Base-by-base conservation (phyloP, 306 rosid species). In the Pyrus communis region DNA sequence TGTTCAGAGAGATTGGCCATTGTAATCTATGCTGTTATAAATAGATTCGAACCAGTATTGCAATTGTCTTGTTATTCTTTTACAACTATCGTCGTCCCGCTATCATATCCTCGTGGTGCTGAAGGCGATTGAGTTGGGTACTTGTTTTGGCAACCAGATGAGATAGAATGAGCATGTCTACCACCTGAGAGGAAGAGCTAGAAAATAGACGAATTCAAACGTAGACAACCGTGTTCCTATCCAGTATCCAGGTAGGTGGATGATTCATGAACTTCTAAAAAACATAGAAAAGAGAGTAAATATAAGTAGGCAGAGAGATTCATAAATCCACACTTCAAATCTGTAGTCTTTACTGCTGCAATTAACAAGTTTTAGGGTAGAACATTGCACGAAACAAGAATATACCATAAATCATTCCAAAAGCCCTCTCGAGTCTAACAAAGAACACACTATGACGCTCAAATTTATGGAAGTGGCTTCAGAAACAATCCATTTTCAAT, bases 1-100 rank as follows among this genome's bases (percentile, higher is more conserved):
- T 58, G 27, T 77, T 67, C 19, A 49, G 15, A 25, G 35, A 49
- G 73, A 10, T 70, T 55, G 57, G 71, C 69, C 69, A 51, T 78
- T 83, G 67, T 77, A 83, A 73, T 75, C 55, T 74, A 61, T 70
- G 77, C 65, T 71, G 54, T 54, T 75, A 79, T 74, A 62, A 69
- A 64, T 82, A 71, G 75, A 74, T 45, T 74, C n/a, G 57, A 19
- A 43, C 33, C 27, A 25, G 38, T 42, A 17, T 28, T 43, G 60
- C 43, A 74, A 10, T 7, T 38, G 38, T 5, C 11, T 30, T 1
- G 13, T 6, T 63, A 15, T 8, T 15, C 2, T 30, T 30, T 17
- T 63, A 30, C 68, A 28, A 61, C 35, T 1, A 2, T 5, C 27
- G 9, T 8, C n/a, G 31, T 28, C 40, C 31, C 11, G n/a, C 1